Base-by-base conservation (phyloP, 352 stramenopile species). In the Phytopythium vexans region DNA sequence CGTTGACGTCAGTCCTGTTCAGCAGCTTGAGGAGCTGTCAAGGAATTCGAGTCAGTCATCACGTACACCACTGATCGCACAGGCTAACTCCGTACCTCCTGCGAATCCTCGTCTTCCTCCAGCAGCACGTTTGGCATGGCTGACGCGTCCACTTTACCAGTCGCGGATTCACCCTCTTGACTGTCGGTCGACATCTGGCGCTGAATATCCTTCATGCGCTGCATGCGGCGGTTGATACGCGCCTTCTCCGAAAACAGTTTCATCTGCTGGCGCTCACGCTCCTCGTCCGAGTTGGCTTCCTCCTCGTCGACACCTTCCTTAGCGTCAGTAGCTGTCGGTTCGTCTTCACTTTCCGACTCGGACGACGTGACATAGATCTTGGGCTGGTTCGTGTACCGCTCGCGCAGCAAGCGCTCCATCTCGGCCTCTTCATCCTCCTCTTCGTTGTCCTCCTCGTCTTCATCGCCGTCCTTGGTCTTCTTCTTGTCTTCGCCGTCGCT, bases 321-420 rank as follows among this genome's bases (percentile, higher is more conserved):
- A n/a, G 62, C 62, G 7, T 68, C 44, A 9, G 43, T 33, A 6
- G 65, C 56, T 12, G 65, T 60, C 12, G 82, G 66, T 43, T 88
- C 76, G 11, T 79, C 64, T 15, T 89, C 71, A 55, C 65, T 76
- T 42, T 85, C 82, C 3, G 79, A 90, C 62, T 93, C 82, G n/a
- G 80, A 90, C 8, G 84, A 94, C 32, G 84, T 92, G 54, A 94
- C 82, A 58, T 94, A 94, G 44, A 94, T 92, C 54, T 94, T 83
- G 3, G 84, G 84, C 36, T 94, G 84, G 63, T 86, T 84, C 56
- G 55, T 41, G 61, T 72, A 90, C 34, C 84, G 79, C 37, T 91
- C 77, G 14, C 79, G 79, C 15, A 94, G 60, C 64, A 82, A 62
- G 27, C 82, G 77, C 66, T 94, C 84, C 82, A 94, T 91, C 57